Conservation (phyloP, 345 rosid species). For the thale cress (Arabidopsis thaliana) region DNA sequence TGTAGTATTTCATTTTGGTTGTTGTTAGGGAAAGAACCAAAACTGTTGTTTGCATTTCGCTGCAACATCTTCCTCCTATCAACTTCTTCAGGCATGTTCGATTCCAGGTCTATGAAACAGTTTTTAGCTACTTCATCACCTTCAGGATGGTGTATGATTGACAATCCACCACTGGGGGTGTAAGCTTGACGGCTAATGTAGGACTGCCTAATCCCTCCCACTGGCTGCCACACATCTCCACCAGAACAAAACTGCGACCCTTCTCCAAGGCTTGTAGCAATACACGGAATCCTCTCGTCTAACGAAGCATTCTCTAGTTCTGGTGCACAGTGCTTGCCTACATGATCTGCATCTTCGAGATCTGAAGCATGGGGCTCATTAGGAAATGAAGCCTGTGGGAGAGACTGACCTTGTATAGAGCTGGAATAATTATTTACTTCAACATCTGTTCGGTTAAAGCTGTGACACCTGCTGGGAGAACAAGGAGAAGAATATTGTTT, state of each 20-base stretch:
- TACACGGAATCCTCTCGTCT: slow-evolving; percentile 50
- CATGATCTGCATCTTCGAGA: slow-evolving; percentile 46
- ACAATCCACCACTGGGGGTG: slow-evolving; percentile 54
- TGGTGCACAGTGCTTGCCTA: slow-evolving; percentile 46
- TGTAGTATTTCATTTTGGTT: slow-evolving; percentile 84
- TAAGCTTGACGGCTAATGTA: slow-evolving; percentile 51
- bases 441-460: slow-evolving; percentile 12
- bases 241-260: slow-evolving; percentile 53
- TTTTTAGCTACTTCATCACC: slow-evolving; percentile 50
- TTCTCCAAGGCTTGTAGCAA: slow-evolving; percentile 51
- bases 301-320: slow-evolving; percentile 55
- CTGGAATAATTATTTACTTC: slow-evolving; percentile 36
- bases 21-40: slow-evolving; percentile 61
- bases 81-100: slow-evolving; percentile 55
- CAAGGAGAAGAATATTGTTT: slow-evolving; percentile 38
- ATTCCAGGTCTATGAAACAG: slow-evolving; percentile 62
- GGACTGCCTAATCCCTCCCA: slow-evolving; percentile 45
- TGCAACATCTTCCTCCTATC: slow-evolving; percentile 56
- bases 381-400: slow-evolving; percentile 42
- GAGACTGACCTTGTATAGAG: slow-evolving; percentile 42
- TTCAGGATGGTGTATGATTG: slow-evolving; percentile 54
- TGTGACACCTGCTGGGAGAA: slow-evolving; percentile 33
- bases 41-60: slow-evolving; percentile 55
- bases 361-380: slow-evolving; percentile 45
- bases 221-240: slow-evolving; percentile 69